Percentiles rank a stretch among this genome's conserved stretches.
phyloP scores from a whole-genome alignment of 768 basidiomycete species.

The Lactifluus echinatus region DNA sequence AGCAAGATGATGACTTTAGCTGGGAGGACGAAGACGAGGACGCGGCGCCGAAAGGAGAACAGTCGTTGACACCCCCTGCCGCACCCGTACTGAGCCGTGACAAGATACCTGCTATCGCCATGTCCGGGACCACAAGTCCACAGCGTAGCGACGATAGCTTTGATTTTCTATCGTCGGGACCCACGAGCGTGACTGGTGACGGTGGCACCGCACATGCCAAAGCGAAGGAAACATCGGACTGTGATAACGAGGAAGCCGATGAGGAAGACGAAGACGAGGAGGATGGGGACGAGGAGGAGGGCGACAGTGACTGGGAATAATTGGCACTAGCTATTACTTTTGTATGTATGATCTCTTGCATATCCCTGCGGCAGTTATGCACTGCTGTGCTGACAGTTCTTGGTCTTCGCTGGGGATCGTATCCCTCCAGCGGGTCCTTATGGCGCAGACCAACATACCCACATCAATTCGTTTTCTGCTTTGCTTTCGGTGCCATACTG shows the following conservation, averaged over 20 bases:
- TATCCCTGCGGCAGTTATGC: not conserved
- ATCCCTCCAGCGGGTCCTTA: too few species aligned
- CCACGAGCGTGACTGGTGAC: constrained; percentile 23
- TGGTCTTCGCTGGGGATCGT: not conserved
- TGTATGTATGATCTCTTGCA: not conserved
- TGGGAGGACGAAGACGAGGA: constrained; percentile 95
- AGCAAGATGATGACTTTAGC: constrained; percentile 80
- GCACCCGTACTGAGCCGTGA: not conserved
- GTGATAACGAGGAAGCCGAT: constrained; percentile 5
- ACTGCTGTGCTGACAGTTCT: not conserved
- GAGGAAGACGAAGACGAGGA: constrained; percentile 4
- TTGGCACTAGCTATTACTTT: not conserved
- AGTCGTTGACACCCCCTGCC: not conserved
- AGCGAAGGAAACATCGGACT: constrained; percentile 2
- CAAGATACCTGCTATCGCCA: constrained; percentile 13
- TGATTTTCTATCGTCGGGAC: constrained; percentile 29
- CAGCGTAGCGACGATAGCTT: constrained; percentile 30
- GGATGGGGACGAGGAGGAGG: constrained; percentile 13
- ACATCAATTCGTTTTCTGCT: too few species aligned
- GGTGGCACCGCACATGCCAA: not conserved
- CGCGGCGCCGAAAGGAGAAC: constrained; percentile 10
- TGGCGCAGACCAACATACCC: not conserved
- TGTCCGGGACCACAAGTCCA: constrained; percentile 24
- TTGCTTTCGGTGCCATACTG: too few species aligned
- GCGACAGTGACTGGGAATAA: constrained; percentile 25